phyloP scores from a whole-genome alignment of 768 basidiomycete genomes.

The Megacollybia marginata region DNA sequence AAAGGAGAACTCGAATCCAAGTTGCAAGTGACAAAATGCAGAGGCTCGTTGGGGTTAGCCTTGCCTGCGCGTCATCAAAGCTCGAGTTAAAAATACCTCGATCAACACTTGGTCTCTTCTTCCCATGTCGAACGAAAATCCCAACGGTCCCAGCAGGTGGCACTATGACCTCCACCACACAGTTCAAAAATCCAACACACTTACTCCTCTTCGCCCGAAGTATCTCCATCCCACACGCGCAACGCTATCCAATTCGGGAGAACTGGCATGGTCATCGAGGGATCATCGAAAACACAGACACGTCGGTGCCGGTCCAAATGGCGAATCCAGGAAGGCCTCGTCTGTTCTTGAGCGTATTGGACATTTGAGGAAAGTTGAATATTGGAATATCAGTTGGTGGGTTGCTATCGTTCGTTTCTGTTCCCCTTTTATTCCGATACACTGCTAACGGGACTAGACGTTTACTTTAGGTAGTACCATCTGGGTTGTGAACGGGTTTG shows the following conservation, averaged over 20 bases:
- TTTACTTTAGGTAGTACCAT: conserved; percentile 37
- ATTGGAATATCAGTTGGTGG: conserved; percentile 41
- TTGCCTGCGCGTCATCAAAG: too few species aligned
- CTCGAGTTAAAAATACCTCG: too few species aligned
- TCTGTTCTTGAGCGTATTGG: conserved; percentile 12
- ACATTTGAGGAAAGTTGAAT: conserved; percentile 28
- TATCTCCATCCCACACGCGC: conserved; percentile 5
- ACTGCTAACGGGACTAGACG: conserved; percentile 11
- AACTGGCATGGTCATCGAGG: conserved; percentile 32
- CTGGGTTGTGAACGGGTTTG: conserved; percentile 53
- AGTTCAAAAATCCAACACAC: conserved; percentile 16
- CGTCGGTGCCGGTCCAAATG: conserved; percentile 14
- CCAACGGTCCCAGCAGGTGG: not conserved
- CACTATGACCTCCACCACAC: conserved; percentile 16
- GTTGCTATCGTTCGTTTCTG: conserved; percentile 25
- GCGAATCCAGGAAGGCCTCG: conserved; percentile 9
- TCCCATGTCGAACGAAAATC: too few species aligned
- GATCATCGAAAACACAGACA: conserved; percentile 31
- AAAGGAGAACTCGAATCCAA: too few species aligned
- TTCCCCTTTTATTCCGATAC: not conserved
- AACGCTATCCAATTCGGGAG: not conserved
- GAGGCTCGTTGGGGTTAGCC: too few species aligned
- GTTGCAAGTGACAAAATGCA: too few species aligned
- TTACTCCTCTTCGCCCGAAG: conserved; percentile 17
- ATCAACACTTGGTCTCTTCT: too few species aligned